Conservation (phyloP, 345 rosid species). For the Hibiscus mutabilis region DNA sequence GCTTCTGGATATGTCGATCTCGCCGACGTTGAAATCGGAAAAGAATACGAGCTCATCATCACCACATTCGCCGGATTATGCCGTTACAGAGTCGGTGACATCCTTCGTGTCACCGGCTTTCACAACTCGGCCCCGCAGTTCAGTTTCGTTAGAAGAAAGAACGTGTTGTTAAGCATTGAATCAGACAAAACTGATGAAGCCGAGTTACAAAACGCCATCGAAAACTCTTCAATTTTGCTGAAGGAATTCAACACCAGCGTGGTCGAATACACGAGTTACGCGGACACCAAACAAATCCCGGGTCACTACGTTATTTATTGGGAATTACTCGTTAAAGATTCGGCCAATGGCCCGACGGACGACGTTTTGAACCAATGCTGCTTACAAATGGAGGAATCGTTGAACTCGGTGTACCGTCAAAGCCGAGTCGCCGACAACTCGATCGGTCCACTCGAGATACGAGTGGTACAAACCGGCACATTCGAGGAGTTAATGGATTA, state of each 20-base stretch:
- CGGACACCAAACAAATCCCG: slow-evolving; percentile 53
- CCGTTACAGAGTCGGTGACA: slow-evolving; percentile 82
- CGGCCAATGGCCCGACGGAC: slow-evolving; percentile 30
- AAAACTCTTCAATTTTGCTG: slow-evolving; percentile 50
- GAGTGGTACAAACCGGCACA: slow-evolving; percentile 68
- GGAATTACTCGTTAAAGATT: slow-evolving; percentile 51
- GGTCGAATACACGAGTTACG: slow-evolving; percentile 85
- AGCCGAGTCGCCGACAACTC: slow-evolving; percentile 75
- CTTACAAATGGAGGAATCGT: slow-evolving; percentile 64
- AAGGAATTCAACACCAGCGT: slow-evolving; percentile 46
- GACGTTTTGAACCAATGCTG: slow-evolving; percentile 54
- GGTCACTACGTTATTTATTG: slow-evolving; percentile 92
- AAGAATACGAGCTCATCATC: slow-evolving; percentile 75
- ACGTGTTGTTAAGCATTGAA: slow-evolving; percentile 82
- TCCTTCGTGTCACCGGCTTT: slow-evolving; percentile 68
- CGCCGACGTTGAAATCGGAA: slow-evolving; percentile 56
- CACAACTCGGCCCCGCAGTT: slow-evolving; percentile 78
- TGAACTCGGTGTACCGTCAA: slow-evolving; percentile 81
- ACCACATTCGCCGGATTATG: slow-evolving; percentile 69
- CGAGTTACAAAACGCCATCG: slow-evolving; percentile 33
- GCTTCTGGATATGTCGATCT: slow-evolving; percentile 45
- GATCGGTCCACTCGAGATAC: slow-evolving; percentile 80
- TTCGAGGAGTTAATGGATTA: slow-evolving; percentile 94
- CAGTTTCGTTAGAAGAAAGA: slow-evolving; percentile 64
- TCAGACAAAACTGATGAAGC: slow-evolving; percentile 38